Conservation (phyloP, 345 rosid species). For the Syzygium grande region DNA sequence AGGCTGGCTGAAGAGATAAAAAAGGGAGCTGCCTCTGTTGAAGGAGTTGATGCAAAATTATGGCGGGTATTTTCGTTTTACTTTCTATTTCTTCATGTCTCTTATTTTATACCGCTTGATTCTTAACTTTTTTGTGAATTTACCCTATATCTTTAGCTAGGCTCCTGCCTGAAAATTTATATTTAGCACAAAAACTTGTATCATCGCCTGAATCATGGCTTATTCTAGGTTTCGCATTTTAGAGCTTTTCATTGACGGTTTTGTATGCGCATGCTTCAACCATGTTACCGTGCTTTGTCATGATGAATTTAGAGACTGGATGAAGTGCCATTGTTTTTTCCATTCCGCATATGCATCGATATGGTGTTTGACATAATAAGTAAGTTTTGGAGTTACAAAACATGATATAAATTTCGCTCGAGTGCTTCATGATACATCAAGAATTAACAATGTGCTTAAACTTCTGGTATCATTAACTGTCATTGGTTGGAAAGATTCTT, state of each 20-base stretch:
- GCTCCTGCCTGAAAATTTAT: not conserved
- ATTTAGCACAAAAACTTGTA: not conserved
- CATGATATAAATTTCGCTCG: not conserved
- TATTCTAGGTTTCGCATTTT: not conserved
- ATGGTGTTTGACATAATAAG: not conserved
- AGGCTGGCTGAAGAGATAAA: conserved; percentile 83
- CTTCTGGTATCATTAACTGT: not conserved
- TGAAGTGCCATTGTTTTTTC: not conserved
- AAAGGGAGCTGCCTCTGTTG: conserved; percentile 91
- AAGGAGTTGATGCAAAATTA: conserved; percentile 89
- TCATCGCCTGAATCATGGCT: not conserved
- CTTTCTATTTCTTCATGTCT: not conserved
- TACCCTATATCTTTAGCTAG: not conserved
- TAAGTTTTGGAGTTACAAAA: not conserved
- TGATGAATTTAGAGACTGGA: not conserved
- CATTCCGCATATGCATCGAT: not conserved
- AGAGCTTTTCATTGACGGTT: not conserved
- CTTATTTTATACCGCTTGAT: not conserved
- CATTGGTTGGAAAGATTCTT: not conserved
- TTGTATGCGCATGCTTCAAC: not conserved
- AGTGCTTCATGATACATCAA: not conserved
- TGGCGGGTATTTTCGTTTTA: conserved; percentile 59
- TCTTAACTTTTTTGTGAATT: not conserved
- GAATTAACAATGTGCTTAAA: not conserved
- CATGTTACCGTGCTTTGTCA: not conserved